Conservation (phyloP, 176 grass and related monocot genomes). For the Oryza meyeriana region DNA sequence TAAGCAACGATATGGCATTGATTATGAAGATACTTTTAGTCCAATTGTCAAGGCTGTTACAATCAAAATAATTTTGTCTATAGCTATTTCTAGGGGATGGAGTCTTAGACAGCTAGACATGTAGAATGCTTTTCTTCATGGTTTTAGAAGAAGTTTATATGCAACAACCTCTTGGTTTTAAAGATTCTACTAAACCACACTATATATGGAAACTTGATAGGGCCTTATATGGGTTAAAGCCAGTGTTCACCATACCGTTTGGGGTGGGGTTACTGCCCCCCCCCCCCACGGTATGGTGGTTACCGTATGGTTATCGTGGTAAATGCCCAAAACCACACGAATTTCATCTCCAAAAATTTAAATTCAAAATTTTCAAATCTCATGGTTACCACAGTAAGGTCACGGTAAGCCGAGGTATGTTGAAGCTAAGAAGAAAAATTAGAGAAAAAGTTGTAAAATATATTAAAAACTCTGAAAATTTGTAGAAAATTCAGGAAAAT, state of each 20-base stretch:
- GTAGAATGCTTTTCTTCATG: not conserved
- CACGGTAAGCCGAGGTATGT: no score
- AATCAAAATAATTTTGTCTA: not conserved
- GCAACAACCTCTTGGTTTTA: not conserved
- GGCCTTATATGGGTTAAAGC: not conserved
- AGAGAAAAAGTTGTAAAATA: no score
- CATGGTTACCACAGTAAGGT: no score
- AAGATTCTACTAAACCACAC: not conserved
- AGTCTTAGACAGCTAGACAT: not conserved
- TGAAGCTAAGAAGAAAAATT: no score
- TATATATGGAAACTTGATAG: not conserved
- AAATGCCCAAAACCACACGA: no score
- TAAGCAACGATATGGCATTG: not conserved
- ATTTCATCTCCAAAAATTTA: no score
- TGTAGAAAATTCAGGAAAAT: no score
- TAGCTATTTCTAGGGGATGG: not conserved
- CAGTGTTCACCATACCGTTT: no score
- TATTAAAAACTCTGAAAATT: no score
- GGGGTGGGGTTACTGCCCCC: no score
- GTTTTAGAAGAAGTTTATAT: not conserved
- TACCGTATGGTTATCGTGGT: not conserved
- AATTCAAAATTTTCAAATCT: no score
- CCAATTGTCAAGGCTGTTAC: not conserved
- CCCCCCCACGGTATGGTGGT: not conserved
- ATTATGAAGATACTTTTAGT: not conserved